Conservation (phyloP, 2,329 filamentous ascomycete species). For the Aspergillus sp. region DNA sequence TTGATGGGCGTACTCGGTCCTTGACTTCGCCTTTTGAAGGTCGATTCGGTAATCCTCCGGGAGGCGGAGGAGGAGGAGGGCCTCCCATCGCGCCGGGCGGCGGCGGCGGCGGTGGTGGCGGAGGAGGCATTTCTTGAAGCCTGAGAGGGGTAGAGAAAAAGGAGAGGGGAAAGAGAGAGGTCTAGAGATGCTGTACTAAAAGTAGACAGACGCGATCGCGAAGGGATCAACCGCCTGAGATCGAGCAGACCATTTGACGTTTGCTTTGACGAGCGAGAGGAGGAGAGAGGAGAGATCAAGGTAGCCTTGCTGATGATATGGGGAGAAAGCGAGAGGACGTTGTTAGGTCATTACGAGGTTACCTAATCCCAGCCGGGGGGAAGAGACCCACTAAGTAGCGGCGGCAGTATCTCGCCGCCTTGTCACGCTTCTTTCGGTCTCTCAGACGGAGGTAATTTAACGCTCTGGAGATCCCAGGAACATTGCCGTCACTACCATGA, state of each 20-base stretch:
- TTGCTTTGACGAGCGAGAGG: slow-evolving; percentile 17
- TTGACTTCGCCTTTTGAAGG: slow-evolving; percentile 57
- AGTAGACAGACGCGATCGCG: slow-evolving; percentile 6
- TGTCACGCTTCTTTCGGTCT: slow-evolving; percentile 15
- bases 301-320: slow-evolving; percentile 1
- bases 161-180: neutral
- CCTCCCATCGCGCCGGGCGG: slow-evolving; percentile 61
- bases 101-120: slow-evolving; percentile 69
- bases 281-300: slow-evolving; percentile 4
- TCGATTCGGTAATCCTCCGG: slow-evolving; percentile 52
- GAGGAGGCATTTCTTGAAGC: slow-evolving; percentile 43
- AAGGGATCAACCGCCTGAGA: slow-evolving; percentile 13
- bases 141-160: neutral
- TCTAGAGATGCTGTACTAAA: neutral
- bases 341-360: neutral
- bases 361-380: slow-evolving; percentile 3
- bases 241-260: slow-evolving; percentile 13
- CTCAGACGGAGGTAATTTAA: neutral
- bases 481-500: slow-evolving; percentile 29
- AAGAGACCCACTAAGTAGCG: no score
- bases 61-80: slow-evolving; percentile 64
- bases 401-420: slow-evolving; percentile 32
- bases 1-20: slow-evolving; percentile 58
- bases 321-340: neutral
- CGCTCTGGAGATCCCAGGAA: neutral